These are phyloP conservation scores for Fraxinus baroniana DNA, from an alignment of 305 asterid genomes.

Conservation along the genomic window DNA sequence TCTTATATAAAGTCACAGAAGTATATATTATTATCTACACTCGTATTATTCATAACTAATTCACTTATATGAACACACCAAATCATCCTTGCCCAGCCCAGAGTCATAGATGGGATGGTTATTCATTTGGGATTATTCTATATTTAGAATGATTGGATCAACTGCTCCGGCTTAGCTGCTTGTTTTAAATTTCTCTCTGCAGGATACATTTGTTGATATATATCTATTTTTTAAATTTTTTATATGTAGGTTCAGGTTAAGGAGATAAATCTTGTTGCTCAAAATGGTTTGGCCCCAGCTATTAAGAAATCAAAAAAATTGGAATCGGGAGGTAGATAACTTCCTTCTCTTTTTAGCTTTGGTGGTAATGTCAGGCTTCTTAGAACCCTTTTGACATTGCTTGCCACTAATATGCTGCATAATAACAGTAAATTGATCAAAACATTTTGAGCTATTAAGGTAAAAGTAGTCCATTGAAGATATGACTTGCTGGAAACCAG, in stretches of 20 bases:
- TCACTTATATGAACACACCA: not conserved
- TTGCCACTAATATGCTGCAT: conserved; percentile 1
- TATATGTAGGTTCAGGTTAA: conserved; percentile 46
- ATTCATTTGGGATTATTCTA: not conserved
- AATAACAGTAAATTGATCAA: not conserved
- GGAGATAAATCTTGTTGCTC: conserved; percentile 59
- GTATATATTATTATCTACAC: not conserved
- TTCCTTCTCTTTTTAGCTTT: conserved; percentile 3
- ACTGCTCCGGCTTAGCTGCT: not conserved
- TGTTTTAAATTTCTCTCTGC: not conserved
- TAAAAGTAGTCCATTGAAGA: not conserved
- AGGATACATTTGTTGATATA: not conserved
- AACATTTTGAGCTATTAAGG: not conserved
- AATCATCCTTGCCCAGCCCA: not conserved
- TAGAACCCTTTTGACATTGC: not conserved
- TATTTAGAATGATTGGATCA: not conserved
- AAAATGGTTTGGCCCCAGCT: conserved; percentile 20
- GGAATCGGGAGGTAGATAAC: conserved; percentile 36
- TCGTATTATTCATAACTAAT: not conserved
- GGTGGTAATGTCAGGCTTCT: not conserved
- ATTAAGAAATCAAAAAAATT: conserved; percentile 29
- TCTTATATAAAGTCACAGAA: not conserved
- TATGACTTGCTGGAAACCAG: not conserved
- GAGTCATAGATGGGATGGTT: not conserved
- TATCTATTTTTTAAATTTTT: not conserved